Evolutionary conservation across 2,329 filamentous ascomycete species (phyloP), one percentile per base, ranked within the genome.

Genomic region (Trichoderma arundinaceum): DNA sequence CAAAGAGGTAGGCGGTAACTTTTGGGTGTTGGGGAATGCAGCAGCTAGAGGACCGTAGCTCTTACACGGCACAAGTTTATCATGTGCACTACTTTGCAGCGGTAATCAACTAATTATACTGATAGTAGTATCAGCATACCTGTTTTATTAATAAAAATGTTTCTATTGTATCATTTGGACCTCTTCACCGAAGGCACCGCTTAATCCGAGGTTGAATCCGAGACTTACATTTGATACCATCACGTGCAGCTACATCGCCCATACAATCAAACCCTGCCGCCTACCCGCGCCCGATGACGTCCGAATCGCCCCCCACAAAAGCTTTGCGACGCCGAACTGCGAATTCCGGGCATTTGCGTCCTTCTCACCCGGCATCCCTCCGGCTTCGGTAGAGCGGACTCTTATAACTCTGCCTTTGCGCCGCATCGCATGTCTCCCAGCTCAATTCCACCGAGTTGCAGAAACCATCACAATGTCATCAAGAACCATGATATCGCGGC

Each of bases 251-350:
- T 28, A 12, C 43, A 35, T 7, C 3, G 1, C 28, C 4, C 56
- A 10, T 17, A 15, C 41, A 51, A 51, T 4, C 22, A 28, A 28
- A 28, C 22, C 22, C 22, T 51, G 46, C 59, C 59, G 59, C 35
- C 41, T 62, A 48, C 51, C 41, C 61, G 22, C 22, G 22, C 39
- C 73, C 73, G 73, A 76, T 76, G 74, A 76, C 74, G 74, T 76
- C 72, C 71, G 74, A 70, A 71, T 72, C 38, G 38, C 56, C 48
- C 64, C 64, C 64, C 49, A 53, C 52, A 56, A 52, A 54, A 57
- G 51, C 43, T 56, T 35, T 57, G 61, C 61, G 52, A 56, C 44
- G 32, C 52, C 61, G 61, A 56, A 64, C 32, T 64, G 51, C 61
- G 61, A 64, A 64, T 39, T 57, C 51, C 52, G 52, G 51, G 13